Conservation (phyloP, 2,329 filamentous ascomycete genomes). For the Catunica adiposa region DNA sequence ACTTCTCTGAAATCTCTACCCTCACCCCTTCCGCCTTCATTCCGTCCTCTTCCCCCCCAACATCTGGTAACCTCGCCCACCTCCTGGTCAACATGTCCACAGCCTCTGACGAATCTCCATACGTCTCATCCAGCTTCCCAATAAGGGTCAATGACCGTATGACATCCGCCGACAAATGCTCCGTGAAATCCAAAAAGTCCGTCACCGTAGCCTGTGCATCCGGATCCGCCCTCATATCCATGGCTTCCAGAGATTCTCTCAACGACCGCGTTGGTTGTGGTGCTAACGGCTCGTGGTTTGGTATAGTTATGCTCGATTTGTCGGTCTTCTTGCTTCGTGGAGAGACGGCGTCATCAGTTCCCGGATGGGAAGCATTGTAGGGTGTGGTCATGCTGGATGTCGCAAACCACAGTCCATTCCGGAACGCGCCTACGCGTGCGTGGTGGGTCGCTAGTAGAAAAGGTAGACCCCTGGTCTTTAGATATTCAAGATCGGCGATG, state of each 20-base stretch:
- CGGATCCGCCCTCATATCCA: conserved; percentile 41
- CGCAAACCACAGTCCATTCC: conserved; percentile 7
- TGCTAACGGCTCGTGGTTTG: background rate
- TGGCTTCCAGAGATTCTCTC: conserved; percentile 24
- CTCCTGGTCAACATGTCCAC: conserved; percentile 39
- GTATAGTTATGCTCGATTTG: background rate
- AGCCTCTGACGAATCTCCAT: conserved; percentile 36
- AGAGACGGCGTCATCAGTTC: conserved; percentile 22
- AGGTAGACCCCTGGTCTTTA: background rate
- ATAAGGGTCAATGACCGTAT: conserved; percentile 49
- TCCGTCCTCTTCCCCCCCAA: conserved; percentile 23
- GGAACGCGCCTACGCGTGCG: conserved; percentile 5
- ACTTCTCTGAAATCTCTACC: conserved; percentile 41
- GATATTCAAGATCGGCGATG: background rate
- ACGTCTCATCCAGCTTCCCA: conserved; percentile 43
- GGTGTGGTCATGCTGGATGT: conserved; percentile 10
- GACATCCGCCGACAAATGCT: conserved; percentile 52
- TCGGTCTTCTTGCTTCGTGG: conserved; percentile 15
- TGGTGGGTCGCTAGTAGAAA: background rate
- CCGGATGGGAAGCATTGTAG: background rate
- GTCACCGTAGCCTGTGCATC: conserved; percentile 54
- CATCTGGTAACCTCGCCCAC: conserved; percentile 39
- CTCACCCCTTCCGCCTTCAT: conserved; percentile 35
- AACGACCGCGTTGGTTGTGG: conserved; percentile 12
- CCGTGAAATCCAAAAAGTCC: conserved; percentile 53